phyloP scores from a whole-genome alignment of 805 yeast genomes.

The Starmerella floricola region DNA sequence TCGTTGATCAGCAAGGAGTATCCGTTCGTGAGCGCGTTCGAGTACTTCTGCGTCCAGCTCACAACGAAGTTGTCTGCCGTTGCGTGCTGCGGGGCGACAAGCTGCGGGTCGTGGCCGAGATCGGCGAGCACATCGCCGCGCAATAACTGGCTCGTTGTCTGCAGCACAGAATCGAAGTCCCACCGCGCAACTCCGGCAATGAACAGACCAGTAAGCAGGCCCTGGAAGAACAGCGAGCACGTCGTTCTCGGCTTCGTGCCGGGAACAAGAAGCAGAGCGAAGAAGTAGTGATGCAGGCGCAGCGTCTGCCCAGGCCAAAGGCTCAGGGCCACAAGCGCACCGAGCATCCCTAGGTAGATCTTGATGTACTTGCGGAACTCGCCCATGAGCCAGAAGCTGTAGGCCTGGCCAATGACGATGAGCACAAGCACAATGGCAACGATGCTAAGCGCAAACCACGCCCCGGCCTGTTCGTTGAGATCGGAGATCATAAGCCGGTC shows the following conservation, averaged over 20 bases:
- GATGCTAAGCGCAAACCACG: constrained; percentile 47
- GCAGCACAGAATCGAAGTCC: constrained; percentile 86
- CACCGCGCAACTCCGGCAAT: constrained; percentile 80
- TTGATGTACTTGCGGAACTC: constrained; percentile 44
- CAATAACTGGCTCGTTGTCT: constrained; percentile 52
- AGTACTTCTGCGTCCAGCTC: constrained; percentile 20
- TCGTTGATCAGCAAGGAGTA: constrained; percentile 66
- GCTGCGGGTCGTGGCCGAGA: constrained; percentile 32
- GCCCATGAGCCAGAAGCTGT: constrained; percentile 59
- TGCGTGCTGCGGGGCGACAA: constrained; percentile 17
- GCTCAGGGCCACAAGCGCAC: constrained; percentile 37
- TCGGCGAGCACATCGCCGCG: constrained; percentile 42
- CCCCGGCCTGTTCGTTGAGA: constrained; percentile 64
- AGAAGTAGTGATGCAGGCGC: constrained; percentile 69
- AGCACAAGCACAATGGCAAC: constrained; percentile 38
- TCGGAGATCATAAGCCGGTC: constrained; percentile 70
- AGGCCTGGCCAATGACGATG: constrained; percentile 63
- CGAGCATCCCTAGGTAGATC: constrained; percentile 39
- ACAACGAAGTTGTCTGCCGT: constrained; percentile 17
- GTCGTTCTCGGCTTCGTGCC: constrained; percentile 55
- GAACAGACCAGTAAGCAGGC: constrained; percentile 66
- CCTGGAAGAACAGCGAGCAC: constrained; percentile 54
- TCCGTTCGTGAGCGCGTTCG: constrained; percentile 30
- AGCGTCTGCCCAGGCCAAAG: constrained; percentile 55
- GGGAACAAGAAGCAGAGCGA: constrained; percentile 66